Evolutionary conservation across 225 moss, liverwort and hornwort genomes (phyloP), one percentile per base, ranked within the genome.

Genomic region (Asterella californica): DNA sequence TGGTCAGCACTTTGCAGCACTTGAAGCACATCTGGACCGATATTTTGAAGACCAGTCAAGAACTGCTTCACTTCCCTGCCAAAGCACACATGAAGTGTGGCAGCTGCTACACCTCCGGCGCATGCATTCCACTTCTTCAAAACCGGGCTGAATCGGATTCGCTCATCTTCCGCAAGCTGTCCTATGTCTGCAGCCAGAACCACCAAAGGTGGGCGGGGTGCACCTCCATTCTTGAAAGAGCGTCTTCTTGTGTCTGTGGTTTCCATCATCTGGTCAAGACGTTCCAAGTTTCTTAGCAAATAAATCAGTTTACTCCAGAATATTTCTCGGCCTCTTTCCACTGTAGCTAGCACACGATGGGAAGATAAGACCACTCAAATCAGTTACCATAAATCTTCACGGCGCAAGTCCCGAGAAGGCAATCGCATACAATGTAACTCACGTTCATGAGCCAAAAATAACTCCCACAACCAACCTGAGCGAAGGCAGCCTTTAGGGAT

Each of bases 101-200:
- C 96, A n/a, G 96, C 91, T 29, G 96, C 93, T 27, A 97, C 87
- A 46, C 93, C 96, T 53, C 90, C 93, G 38, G 94, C 89, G 76
- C 80, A 91, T 15, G 83, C 88, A 76, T 97, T 94, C 96, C 96
- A 94, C 50, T 80, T 84, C 69, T 92, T 93, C 87, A 94, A 67
- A 4, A 83, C 36, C 22, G 93, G 85, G 78, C 91, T 91, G 79
- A 90, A 94, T 10, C 66, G 81, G 42, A 76, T 55, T n/a, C 90
- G 50, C 78, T 97, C 96, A 54, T 86, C 82, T 30, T 29, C 82
- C 4, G 86, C 93, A 32, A 97, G 89, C 9, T 63, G 75, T 22
- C 88, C 88, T 25, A 90, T 90, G 34, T 91, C 94, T 32, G 88
- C 87, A 0, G 96, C 94, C 22, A 97, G 86, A 75, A 90, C 82